phyloP scores from a whole-genome alignment of 129 eudicot species.

The Ambrosia trifida region DNA sequence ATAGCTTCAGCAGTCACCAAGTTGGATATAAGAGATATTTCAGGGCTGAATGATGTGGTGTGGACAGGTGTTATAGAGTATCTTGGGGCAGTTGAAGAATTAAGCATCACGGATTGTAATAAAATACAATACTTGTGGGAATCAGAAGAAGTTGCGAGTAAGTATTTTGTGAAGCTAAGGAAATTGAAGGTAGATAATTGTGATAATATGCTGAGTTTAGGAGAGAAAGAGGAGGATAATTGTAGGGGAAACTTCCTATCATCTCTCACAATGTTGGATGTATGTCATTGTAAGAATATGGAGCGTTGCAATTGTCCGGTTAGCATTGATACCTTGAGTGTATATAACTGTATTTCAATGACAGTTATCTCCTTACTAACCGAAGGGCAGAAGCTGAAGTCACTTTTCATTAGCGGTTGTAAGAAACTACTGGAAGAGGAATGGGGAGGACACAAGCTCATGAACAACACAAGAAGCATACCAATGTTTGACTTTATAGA shows the following conservation, averaged over 20 bases:
- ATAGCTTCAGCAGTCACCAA: neutral
- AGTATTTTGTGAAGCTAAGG: neutral
- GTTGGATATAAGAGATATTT: neutral
- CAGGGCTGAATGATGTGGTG: conserved; percentile 6
- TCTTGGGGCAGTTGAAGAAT: conserved; percentile 9
- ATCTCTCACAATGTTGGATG: neutral
- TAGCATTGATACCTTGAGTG: neutral
- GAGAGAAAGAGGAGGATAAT: neutral
- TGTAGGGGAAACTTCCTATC: neutral
- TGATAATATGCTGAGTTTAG: neutral
- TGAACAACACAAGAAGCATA: neutral
- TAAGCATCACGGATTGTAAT: neutral
- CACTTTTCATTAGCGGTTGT: no score
- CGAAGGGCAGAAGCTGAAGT: neutral
- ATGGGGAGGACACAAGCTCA: neutral
- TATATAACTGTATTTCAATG: neutral
- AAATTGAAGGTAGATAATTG: neutral
- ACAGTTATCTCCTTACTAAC: neutral
- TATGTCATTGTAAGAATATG: neutral
- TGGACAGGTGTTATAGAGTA: conserved; percentile 15
- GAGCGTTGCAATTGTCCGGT: neutral
- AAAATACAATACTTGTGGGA: conserved; percentile 22
- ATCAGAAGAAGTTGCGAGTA: conserved; percentile 4
- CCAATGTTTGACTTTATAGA: neutral
- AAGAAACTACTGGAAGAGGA: neutral